Percentiles rank a stretch among this genome's conserved stretches.
These are phyloP conservation scores for Dactylorhiza incarnata DNA, from an alignment of 106 monocot genomes.

Conservation along the genomic window DNA sequence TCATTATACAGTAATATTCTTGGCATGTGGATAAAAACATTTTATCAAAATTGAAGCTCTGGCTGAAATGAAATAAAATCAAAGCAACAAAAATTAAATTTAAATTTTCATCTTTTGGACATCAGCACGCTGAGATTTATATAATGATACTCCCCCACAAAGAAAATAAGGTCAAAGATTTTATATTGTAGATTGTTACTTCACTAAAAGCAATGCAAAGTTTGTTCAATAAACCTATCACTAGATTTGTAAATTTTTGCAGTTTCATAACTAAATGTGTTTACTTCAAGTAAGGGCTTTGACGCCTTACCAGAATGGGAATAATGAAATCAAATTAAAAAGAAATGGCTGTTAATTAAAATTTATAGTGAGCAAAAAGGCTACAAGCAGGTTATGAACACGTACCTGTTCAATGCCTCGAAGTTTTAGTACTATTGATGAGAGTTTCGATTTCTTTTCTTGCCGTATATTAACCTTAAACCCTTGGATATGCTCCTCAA, in stretches of 20 bases:
- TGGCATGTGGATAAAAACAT: too few species aligned
- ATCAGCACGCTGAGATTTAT: too few species aligned
- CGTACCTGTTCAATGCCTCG: conserved; percentile 94
- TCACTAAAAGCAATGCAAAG: not conserved
- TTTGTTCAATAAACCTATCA: not conserved
- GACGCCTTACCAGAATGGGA: not conserved
- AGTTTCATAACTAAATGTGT: not conserved
- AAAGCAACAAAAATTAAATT: too few species aligned
- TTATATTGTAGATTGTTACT: not conserved
- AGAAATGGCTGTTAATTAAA: not conserved
- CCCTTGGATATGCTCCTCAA: conserved; percentile 72
- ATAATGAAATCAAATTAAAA: conserved; percentile 3
- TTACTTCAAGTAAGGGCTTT: not conserved
- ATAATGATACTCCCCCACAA: too few species aligned
- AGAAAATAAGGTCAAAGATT: too few species aligned
- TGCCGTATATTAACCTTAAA: conserved; percentile 88
- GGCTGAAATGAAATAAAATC: too few species aligned
- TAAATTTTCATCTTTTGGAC: too few species aligned
- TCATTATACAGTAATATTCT: too few species aligned
- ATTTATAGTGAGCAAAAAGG: not conserved
- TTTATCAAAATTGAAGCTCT: too few species aligned
- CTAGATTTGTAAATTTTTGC: not conserved
- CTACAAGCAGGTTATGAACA: not conserved
- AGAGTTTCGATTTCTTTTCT: conserved; percentile 93
- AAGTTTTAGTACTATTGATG: conserved; percentile 86